phyloP scores from a whole-genome alignment of 345 rosid genomes.

The Arabidopsis arenosa region DNA sequence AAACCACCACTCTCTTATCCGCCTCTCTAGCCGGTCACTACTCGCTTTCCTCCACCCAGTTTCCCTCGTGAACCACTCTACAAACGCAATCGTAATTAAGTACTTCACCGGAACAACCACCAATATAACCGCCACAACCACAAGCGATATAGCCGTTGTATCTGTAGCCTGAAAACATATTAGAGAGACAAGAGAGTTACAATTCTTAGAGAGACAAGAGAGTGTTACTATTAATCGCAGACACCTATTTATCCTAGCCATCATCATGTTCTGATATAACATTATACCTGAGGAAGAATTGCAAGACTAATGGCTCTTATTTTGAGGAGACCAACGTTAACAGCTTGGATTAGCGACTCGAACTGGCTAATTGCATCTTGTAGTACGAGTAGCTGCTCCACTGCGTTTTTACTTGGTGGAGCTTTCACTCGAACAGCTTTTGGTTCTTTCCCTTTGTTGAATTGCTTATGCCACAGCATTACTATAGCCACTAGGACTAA shows the following conservation, averaged over 20 bases:
- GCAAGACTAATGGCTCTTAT: slow-evolving; percentile 87
- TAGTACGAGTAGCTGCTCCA: slow-evolving; percentile 80
- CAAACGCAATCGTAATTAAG: slow-evolving; percentile 55
- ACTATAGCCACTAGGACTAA: slow-evolving; percentile 56
- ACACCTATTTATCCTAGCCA: background rate
- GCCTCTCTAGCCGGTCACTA: slow-evolving; percentile 62
- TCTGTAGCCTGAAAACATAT: slow-evolving; percentile 70
- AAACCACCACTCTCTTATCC: slow-evolving; percentile 94
- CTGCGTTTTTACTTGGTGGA: slow-evolving; percentile 83
- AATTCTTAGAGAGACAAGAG: background rate
- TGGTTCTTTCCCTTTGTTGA: slow-evolving; percentile 57
- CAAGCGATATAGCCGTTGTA: slow-evolving; percentile 63
- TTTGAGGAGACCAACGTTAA: slow-evolving; percentile 81
- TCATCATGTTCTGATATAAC: background rate
- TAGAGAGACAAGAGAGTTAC: background rate
- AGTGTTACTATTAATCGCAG: background rate
- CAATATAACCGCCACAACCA: slow-evolving; percentile 54
- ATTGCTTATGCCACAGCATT: slow-evolving; percentile 71
- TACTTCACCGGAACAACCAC: slow-evolving; percentile 66
- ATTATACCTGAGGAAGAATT: slow-evolving; percentile 73
- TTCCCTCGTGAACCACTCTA: slow-evolving; percentile 84
- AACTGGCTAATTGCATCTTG: slow-evolving; percentile 77
- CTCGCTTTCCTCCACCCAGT: slow-evolving; percentile 77
- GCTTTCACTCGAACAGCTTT: slow-evolving; percentile 66
- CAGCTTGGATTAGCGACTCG: slow-evolving; percentile 77